Conservation (phyloP, 768 basidiomycete species). For the Lanmaoa pseudosensibilis region DNA sequence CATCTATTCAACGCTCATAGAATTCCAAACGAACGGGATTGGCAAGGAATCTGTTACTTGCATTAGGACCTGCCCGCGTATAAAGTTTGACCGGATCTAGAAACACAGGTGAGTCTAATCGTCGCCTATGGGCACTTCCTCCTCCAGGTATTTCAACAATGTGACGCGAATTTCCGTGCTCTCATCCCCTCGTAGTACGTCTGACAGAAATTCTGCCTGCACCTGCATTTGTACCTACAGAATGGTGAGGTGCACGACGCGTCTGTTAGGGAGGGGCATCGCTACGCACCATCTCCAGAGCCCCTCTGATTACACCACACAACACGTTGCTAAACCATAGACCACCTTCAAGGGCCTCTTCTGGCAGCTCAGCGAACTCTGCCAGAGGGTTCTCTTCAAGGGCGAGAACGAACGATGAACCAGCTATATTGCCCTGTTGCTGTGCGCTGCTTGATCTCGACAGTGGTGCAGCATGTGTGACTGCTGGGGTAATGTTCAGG, state of each 20-base stretch:
- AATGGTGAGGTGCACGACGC: constrained; percentile 16
- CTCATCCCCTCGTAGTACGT: constrained; percentile 91
- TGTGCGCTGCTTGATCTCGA: constrained; percentile 46
- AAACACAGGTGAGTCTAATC: constrained; percentile 53
- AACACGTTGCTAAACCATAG: constrained; percentile 97
- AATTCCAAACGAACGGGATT: neutral
- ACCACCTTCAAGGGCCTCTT: constrained; percentile 88
- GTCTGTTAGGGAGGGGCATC: neutral
- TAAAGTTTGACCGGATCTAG: no score
- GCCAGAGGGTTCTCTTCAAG: constrained; percentile 96
- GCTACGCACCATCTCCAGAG: constrained; percentile 87
- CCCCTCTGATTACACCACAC: constrained; percentile 90
- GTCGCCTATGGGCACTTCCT: constrained; percentile 92
- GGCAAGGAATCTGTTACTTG: neutral
- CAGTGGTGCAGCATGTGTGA: constrained; percentile 65
- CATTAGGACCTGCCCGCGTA: neutral
- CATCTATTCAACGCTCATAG: neutral
- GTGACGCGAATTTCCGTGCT: constrained; percentile 91
- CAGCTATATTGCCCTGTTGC: constrained; percentile 43
- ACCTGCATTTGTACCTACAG: constrained; percentile 93
- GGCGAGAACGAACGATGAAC: constrained; percentile 75
- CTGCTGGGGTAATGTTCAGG: constrained; percentile 83
- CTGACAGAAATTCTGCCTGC: constrained; percentile 83
- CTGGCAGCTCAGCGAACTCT: constrained; percentile 96
- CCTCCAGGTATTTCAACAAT: constrained; percentile 89